A percentile compares a stretch with the other conserved stretches of the same genome.
These are phyloP conservation scores for Acacia confusa DNA, from an alignment of 306 rosid genomes.

Conservation along the genomic window DNA sequence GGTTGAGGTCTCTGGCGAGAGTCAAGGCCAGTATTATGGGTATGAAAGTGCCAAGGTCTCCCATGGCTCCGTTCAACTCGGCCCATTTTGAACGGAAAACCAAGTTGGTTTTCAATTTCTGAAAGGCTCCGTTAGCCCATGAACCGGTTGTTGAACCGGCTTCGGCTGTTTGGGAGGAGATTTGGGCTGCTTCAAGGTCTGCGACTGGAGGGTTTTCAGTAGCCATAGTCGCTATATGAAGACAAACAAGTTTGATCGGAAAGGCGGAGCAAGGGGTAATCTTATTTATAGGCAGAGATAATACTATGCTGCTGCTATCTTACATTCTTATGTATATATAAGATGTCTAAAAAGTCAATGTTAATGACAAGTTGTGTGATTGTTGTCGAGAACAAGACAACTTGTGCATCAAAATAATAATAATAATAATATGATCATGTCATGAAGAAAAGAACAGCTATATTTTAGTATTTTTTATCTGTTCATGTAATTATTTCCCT, in stretches of 20 bases:
- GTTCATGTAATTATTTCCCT: background rate
- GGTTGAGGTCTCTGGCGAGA: constrained; percentile 54
- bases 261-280: background rate
- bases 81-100: constrained; percentile 59
- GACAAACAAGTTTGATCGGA: background rate
- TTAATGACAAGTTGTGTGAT: background rate
- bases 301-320: no score
- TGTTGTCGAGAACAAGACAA: no score
- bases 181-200: constrained; percentile 21
- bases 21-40: constrained; percentile 73
- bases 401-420: no score
- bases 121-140: constrained; percentile 2
- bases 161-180: background rate
- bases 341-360: background rate
- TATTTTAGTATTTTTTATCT: no score
- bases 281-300: background rate
- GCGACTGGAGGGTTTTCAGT: background rate
- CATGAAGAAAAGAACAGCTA: background rate
- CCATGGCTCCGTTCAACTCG: constrained; percentile 80
- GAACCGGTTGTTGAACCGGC: background rate
- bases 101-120: constrained; percentile 49
- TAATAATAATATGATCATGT: no score
- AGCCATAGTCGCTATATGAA: background rate
- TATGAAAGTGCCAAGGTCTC: constrained; percentile 79
- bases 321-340: background rate